Evolutionary conservation across 2,329 filamentous ascomycete species (phyloP).

Genomic region (Thermothelomyces thermophilus): DNA sequence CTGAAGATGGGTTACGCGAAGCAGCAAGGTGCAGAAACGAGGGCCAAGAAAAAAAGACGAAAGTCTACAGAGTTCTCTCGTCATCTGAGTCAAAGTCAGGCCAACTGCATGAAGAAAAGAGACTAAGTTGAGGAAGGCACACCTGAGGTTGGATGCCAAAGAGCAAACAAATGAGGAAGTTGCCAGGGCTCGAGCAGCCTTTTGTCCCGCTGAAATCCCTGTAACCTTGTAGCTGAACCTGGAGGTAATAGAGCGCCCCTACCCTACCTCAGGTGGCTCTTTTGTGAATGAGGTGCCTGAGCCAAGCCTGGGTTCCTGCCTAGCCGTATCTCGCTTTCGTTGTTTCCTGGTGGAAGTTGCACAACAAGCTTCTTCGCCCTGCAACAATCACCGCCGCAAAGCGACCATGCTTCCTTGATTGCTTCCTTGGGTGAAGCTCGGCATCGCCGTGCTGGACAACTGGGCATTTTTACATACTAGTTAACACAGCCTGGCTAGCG

Average conservation of each 20-base stretch:
- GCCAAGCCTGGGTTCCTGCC: too few relatives aligned
- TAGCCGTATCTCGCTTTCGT: neutral
- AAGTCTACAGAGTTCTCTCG: too few relatives aligned
- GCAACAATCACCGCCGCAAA: neutral
- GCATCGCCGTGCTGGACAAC: too few relatives aligned
- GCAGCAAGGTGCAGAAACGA: neutral
- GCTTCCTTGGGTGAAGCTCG: neutral
- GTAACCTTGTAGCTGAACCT: neutral
- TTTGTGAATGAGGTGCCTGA: too few relatives aligned
- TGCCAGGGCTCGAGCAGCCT: neutral
- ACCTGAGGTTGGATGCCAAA: neutral
- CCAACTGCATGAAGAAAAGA: too few relatives aligned
- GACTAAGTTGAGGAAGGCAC: neutral
- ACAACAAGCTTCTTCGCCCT: conserved; percentile 7
- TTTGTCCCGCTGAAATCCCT: neutral
- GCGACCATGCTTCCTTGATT: neutral
- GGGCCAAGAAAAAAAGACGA: neutral
- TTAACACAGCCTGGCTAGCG: too few relatives aligned
- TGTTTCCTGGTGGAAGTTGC: neutral
- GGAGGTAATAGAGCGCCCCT: neutral
- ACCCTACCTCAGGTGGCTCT: too few relatives aligned
- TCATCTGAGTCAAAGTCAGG: too few relatives aligned
- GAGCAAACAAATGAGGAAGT: neutral
- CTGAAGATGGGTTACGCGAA: neutral
- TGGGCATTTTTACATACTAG: too few relatives aligned